These are phyloP conservation scores for Boletus eberwhitei DNA, from an alignment of 768 basidiomycete species.

Conservation along the genomic window DNA sequence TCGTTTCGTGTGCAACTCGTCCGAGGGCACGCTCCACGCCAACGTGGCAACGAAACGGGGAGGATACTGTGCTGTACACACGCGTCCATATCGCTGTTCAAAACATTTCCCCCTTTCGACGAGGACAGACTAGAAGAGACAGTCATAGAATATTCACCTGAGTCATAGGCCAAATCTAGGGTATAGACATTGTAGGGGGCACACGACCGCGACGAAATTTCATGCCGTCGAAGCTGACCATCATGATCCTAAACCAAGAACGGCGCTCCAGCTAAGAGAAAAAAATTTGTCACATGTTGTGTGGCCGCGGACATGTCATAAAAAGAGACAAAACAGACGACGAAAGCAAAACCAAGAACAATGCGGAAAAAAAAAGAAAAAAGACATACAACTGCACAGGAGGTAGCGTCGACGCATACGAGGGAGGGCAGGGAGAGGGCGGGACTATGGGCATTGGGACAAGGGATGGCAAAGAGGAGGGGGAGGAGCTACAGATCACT, in stretches of 20 bases:
- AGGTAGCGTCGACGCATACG: slow-evolving; percentile 15
- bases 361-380: slow-evolving; percentile 5
- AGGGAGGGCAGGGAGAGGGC: not conserved
- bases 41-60: no score
- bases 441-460: slow-evolving; percentile 18
- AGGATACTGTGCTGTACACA: no score
- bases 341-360: slow-evolving; percentile 29
- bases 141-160: not conserved
- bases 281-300: slow-evolving; percentile 11
- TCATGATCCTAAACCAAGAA: slow-evolving; percentile 5
- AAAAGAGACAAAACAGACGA: not conserved
- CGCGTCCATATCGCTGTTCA: no score
- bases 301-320: slow-evolving; percentile 10
- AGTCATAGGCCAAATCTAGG: slow-evolving; percentile 16
- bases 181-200: slow-evolving; percentile 6
- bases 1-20: no score
- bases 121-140: no score
- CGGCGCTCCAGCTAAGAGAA: slow-evolving; percentile 3
- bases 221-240: not conserved
- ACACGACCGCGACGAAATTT: slow-evolving; percentile 6
- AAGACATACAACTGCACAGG: slow-evolving; percentile 19
- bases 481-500: slow-evolving; percentile 23
- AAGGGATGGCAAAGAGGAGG: slow-evolving; percentile 1
- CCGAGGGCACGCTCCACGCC: no score
- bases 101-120: no score